phyloP scores from a whole-genome alignment of 331 rosid genomes.

The Dryas integrifolia region DNA sequence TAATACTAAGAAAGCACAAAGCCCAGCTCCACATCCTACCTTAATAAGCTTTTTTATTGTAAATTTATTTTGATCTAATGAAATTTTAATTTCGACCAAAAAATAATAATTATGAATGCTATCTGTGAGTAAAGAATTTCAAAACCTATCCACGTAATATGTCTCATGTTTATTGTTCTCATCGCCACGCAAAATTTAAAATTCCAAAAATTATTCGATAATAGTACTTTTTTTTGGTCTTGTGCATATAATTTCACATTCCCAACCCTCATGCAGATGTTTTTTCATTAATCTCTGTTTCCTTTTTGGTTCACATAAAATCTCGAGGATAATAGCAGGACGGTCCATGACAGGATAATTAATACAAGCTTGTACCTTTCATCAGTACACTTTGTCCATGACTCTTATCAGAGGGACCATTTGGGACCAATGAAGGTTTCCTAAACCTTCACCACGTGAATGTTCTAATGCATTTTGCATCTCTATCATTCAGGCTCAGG shows the following conservation, averaged over 20 bases:
- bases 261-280: not conserved
- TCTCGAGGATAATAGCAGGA: not conserved
- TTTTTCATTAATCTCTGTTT: not conserved
- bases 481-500: not conserved
- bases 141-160: constrained; percentile 6
- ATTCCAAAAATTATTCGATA: not conserved
- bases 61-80: no score
- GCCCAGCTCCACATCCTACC: no score
- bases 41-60: no score
- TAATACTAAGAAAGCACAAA: no score
- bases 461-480: not conserved
- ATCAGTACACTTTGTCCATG: constrained; percentile 4
- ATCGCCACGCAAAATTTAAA: not conserved
- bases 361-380: constrained; percentile 8
- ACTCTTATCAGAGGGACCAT: constrained; percentile 14
- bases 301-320: constrained; percentile 6
- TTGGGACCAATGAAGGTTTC: constrained; percentile 6
- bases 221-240: not conserved
- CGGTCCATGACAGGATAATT: constrained; percentile 21
- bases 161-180: not conserved
- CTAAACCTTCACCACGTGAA: constrained; percentile 1
- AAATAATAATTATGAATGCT: no score
- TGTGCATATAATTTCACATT: not conserved
- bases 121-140: not conserved
- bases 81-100: no score